These are phyloP conservation scores for Heritiera fomes DNA, from an alignment of 345 rosid genomes.

Conservation along the genomic window DNA sequence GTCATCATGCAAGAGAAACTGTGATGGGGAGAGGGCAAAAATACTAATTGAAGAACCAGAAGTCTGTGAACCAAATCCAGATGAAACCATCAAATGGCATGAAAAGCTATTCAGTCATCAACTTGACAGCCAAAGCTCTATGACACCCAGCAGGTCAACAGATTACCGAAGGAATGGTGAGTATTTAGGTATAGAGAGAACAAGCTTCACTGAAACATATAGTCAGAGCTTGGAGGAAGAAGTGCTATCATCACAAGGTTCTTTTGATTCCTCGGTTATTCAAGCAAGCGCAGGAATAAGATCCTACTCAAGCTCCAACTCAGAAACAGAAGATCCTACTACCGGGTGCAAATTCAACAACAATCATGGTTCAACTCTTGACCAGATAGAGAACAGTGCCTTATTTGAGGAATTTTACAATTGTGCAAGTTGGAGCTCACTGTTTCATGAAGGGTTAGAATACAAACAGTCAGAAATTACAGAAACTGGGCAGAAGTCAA, in stretches of 20 bases:
- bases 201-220: slow-evolving; percentile 39
- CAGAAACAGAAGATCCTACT: slow-evolving; percentile 62
- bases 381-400: slow-evolving; percentile 35
- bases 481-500: slow-evolving; percentile 35
- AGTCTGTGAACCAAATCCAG: slow-evolving; percentile 38
- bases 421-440: slow-evolving; percentile 35
- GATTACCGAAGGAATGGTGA: slow-evolving; percentile 38
- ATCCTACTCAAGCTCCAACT: slow-evolving; percentile 59
- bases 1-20: slow-evolving; percentile 34
- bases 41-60: slow-evolving; percentile 64
- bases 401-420: slow-evolving; percentile 42
- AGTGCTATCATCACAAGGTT: slow-evolving; percentile 73
- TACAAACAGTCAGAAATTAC: slow-evolving; percentile 32
- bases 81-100: slow-evolving; percentile 42
- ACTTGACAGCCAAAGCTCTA: slow-evolving; percentile 39
- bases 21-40: slow-evolving; percentile 31
- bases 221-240: slow-evolving; percentile 63
- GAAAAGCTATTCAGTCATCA: slow-evolving; percentile 34
- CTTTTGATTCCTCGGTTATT: slow-evolving; percentile 47
- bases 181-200: slow-evolving; percentile 42
- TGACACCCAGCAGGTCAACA: slow-evolving; percentile 36
- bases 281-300: slow-evolving; percentile 51
- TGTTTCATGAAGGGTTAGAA: slow-evolving; percentile 31
- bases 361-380: slow-evolving; percentile 32
- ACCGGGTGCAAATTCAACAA: slow-evolving; percentile 38